Conservation (phyloP, 2,329 filamentous ascomycete species). For the Claviceps paspali region DNA sequence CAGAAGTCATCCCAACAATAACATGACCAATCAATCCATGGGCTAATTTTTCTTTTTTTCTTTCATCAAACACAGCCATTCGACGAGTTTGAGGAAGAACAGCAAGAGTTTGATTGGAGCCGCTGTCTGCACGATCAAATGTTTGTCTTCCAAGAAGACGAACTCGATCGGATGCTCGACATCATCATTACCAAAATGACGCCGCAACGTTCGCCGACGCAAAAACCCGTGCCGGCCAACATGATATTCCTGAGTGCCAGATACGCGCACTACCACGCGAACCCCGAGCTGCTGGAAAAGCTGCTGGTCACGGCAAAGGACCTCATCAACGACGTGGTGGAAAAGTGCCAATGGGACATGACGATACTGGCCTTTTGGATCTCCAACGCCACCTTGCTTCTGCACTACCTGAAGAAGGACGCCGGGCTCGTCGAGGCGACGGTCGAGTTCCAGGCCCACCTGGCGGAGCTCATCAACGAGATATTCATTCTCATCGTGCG, state of each 20-base stretch:
- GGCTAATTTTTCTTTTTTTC: slow-evolving; percentile 12
- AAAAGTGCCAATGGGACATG: slow-evolving; percentile 97
- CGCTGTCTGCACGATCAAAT: slow-evolving; percentile 93
- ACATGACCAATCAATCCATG: too few relatives aligned
- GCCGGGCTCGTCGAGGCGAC: slow-evolving; percentile 66
- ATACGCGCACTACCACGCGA: slow-evolving; percentile 94
- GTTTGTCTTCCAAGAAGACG: slow-evolving; percentile 97
- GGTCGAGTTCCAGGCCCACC: slow-evolving; percentile 76
- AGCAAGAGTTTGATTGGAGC: slow-evolving; percentile 92
- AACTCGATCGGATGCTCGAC: slow-evolving; percentile 80
- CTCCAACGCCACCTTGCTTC: slow-evolving; percentile 85
- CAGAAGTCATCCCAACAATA: too few relatives aligned
- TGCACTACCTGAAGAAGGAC: slow-evolving; percentile 96
- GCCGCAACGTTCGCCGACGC: slow-evolving; percentile 84
- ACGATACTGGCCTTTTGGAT: slow-evolving; percentile 98
- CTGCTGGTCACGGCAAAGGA: slow-evolving; percentile 79
- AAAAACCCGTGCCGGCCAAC: slow-evolving; percentile 94
- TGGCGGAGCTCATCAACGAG: slow-evolving; percentile 91
- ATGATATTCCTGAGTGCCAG: slow-evolving; percentile 90
- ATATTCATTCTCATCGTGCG: slow-evolving; percentile 96
- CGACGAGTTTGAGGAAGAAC: slow-evolving; percentile 75
- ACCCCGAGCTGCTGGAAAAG: slow-evolving; percentile 64
- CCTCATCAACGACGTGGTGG: slow-evolving; percentile 94
- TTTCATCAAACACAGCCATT: too few relatives aligned
- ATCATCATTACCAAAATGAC: slow-evolving; percentile 98